Evolutionary conservation across 805 yeast species (phyloP), one percentile per base, ranked within the genome.

Genomic region (Candida corydali): DNA sequence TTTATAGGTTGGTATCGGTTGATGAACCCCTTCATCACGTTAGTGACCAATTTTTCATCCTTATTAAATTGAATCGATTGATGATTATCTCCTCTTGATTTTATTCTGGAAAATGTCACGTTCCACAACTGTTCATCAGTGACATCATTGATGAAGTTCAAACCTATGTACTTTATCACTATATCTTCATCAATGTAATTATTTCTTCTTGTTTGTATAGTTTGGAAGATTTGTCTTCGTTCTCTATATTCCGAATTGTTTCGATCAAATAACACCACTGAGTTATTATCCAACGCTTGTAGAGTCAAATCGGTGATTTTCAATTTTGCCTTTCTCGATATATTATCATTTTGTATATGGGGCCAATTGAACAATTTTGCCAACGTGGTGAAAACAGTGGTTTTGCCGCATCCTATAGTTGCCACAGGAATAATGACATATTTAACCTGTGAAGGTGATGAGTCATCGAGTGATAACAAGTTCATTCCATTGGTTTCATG

Each of bases 321-420:
- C 11, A 68, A 56, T 39, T 70, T 73, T n/a, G 71, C 67, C 5
- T 66, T 63, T 15, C 67, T 67, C 5, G 65, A 17, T 15, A 85
- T 65, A 45, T 85, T 76, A 59, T 91, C 98, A 59, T 87, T 93
- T 55, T 87, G 96, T 8, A 85, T 67, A 47, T 81, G 84, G 0
- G 75, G 81, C 82, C 95, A 82, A 3, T 81, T 80, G 38, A 66
- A 80, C 8, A 89, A 55, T 8, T 67, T 51, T 0, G 50, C 43
- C 27, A 93, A 62, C 0, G 89, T 79, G 24, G 76, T 54, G 5
- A 85, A 76, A 0, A 85, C 75, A 0, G 97, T 87, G 0, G 97
- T 88, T 54, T 93, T 93, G 6, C 98, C 98, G 58, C 96, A 86
- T 0, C 98, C 98, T 36, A 91, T 75, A 0, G 95, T 87, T 0